These are phyloP conservation scores for Ceratocystis colombiana DNA, from an alignment of 2,329 filamentous ascomycete species.

Conservation along the genomic window DNA sequence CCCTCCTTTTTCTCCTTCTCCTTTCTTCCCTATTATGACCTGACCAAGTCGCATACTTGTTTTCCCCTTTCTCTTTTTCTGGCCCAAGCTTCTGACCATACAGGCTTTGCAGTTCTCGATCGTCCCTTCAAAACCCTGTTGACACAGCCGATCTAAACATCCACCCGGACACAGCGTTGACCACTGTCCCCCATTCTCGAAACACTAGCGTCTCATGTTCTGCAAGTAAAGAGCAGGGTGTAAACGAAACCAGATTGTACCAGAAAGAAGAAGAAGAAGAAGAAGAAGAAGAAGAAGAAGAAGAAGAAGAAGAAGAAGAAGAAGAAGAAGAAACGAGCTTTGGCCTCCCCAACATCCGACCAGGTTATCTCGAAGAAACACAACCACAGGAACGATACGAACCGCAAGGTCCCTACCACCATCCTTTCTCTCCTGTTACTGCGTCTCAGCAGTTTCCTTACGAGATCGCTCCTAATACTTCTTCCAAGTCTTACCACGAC, in stretches of 20 bases:
- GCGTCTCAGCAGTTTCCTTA: slow-evolving; percentile 11
- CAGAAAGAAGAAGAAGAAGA: background rate
- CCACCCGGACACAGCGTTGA: background rate
- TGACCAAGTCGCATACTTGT: background rate
- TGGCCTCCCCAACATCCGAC: background rate
- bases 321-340: background rate
- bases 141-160: slow-evolving; percentile 16
- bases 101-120: slow-evolving; percentile 8
- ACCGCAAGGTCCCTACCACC: slow-evolving; percentile 6
- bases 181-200: slow-evolving; percentile 16
- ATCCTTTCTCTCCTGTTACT: background rate
- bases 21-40: background rate
- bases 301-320: background rate
- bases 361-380: slow-evolving; percentile 6
- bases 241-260: background rate
- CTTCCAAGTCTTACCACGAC: slow-evolving; percentile 17
- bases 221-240: slow-evolving; percentile 7
- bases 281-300: no score
- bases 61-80: slow-evolving; percentile 1
- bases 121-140: slow-evolving; percentile 19
- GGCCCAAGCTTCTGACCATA: slow-evolving; percentile 3
- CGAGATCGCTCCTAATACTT: slow-evolving; percentile 14
- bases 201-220: slow-evolving; percentile 24
- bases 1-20: background rate
- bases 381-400: slow-evolving; percentile 1